phyloP scores from a whole-genome alignment of 441 rosid genomes.

The Populus trichocarpa region DNA sequence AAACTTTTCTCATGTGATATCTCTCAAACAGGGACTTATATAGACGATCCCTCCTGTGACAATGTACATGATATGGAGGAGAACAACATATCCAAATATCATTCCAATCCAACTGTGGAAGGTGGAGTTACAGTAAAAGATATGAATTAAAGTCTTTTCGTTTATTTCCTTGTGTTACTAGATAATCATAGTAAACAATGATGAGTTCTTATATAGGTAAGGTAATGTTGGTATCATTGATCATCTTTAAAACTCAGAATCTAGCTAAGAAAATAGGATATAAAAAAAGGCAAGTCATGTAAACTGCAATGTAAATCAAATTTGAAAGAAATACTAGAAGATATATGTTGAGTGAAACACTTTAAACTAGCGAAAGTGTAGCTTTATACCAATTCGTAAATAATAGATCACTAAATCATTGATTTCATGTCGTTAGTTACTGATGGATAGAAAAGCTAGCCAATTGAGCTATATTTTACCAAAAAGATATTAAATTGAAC shows the following conservation, averaged over 20 bases:
- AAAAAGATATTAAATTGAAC: slow-evolving; percentile 11
- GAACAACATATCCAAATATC: no score
- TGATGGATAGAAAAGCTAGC: slow-evolving; percentile 15
- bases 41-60: no score
- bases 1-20: no score
- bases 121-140: background rate
- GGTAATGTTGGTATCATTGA: background rate
- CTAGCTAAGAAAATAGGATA: background rate
- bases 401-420: slow-evolving; percentile 6
- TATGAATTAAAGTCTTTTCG: background rate
- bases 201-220: background rate
- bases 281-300: slow-evolving; percentile 7
- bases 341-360: no score
- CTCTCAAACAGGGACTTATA: no score
- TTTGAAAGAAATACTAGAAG: background rate
- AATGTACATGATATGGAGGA: no score
- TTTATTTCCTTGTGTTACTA: background rate
- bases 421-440: slow-evolving; percentile 12
- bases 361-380: background rate
- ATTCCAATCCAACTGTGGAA: no score
- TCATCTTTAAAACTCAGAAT: slow-evolving; percentile 1
- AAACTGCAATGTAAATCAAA: slow-evolving; percentile 12
- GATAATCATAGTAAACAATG: background rate
- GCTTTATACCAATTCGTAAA: slow-evolving; percentile 26
- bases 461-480: slow-evolving; percentile 30